Conservation (phyloP, 2,329 filamentous ascomycete species). For the Calonectria pseudoreteaudii region DNA sequence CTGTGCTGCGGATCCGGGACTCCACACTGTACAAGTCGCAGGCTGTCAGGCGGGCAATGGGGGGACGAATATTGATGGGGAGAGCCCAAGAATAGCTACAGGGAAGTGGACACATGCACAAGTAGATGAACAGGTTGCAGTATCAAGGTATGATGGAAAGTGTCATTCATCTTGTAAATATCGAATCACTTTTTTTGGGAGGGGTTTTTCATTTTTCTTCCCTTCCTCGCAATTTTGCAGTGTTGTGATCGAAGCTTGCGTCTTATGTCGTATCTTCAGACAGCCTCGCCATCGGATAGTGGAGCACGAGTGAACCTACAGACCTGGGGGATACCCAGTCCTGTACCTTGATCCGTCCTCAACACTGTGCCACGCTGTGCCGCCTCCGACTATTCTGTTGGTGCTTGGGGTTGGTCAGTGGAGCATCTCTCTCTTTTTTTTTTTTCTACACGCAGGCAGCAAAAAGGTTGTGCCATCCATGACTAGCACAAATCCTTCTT, state of each 20-base stretch:
- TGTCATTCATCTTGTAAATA: no score
- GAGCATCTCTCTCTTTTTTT: slow-evolving; percentile 3
- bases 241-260: no score
- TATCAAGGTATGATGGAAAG: no score
- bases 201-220: no score
- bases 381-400: slow-evolving; percentile 3
- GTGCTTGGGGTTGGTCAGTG: slow-evolving; percentile 4
- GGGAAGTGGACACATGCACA: no score
- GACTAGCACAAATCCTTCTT: neutral
- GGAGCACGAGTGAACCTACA: neutral
- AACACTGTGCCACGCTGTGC: slow-evolving; percentile 17
- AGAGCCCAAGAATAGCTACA: no score
- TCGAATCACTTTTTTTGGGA: no score
- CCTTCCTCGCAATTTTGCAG: no score
- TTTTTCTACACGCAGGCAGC: slow-evolving; percentile 4
- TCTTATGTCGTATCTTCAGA: neutral
- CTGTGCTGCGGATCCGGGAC: neutral
- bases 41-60: neutral
- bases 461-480: slow-evolving; percentile 11
- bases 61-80: no score
- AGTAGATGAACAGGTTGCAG: no score
- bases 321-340: neutral
- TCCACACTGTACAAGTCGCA: neutral
- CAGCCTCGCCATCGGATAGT: neutral
- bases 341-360: neutral